Evolutionary conservation across 1,284 basidiomycete species (phyloP).

Genomic region (Vanrija pseudolonga): DNA sequence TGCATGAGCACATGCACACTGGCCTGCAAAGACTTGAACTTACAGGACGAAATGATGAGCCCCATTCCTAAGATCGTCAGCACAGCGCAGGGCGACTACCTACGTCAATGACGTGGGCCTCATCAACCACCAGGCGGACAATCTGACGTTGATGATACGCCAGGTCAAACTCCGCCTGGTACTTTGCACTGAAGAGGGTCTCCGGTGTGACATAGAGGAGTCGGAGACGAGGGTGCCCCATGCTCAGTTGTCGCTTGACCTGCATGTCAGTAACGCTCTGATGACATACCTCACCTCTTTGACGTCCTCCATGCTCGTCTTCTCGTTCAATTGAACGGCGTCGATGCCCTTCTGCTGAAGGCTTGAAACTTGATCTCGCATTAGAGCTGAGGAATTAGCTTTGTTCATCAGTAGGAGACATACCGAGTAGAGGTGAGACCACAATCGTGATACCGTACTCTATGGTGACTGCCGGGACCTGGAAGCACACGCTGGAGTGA

Average conservation of each 20-base stretch:
- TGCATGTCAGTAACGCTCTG: constrained; percentile 32
- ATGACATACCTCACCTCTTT: constrained; percentile 51
- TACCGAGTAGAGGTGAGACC: constrained; percentile 72
- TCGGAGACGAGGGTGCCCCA: constrained; percentile 59
- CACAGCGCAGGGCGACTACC: constrained; percentile 51
- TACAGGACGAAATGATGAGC: constrained; percentile 65
- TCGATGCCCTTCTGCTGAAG: constrained; percentile 58
- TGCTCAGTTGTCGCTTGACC: constrained; percentile 63
- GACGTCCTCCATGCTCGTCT: constrained; percentile 58
- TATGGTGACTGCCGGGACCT: constrained; percentile 71
- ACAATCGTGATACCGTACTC: constrained; percentile 71
- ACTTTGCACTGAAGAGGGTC: constrained; percentile 59
- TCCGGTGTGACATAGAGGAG: constrained; percentile 80
- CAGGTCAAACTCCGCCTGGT: constrained; percentile 55
- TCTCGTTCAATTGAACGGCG: constrained; percentile 65
- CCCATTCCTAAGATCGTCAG: constrained; percentile 64
- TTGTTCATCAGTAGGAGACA: constrained; percentile 16
- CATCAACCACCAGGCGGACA: constrained; percentile 71
- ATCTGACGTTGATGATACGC: constrained; percentile 59
- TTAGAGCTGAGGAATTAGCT: constrained; percentile 58
- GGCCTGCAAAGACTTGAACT: neutral
- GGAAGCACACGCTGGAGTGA: constrained; percentile 66
- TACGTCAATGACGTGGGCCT: constrained; percentile 79
- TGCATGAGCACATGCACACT: neutral
- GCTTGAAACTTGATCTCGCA: constrained; percentile 75